phyloP scores from a whole-genome alignment of 2,329 filamentous ascomycete genomes.

The Aureobasidium sp. region DNA sequence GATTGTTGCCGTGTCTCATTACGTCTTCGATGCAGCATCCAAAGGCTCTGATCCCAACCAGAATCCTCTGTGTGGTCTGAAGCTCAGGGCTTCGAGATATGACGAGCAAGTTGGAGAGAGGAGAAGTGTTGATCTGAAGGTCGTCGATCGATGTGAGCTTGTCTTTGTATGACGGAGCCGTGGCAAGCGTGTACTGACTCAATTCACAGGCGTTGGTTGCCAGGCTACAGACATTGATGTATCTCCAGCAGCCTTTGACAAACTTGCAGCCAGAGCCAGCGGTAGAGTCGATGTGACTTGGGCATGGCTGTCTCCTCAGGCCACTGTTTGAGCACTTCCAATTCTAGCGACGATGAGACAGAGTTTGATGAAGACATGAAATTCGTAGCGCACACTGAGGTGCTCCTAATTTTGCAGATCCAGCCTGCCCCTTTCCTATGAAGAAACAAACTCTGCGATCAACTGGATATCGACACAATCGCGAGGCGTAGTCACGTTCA shows the following conservation, averaged over 20 bases:
- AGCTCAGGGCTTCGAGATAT: conserved; percentile 54
- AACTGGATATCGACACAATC: conserved; percentile 10
- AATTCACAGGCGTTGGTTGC: conserved; percentile 33
- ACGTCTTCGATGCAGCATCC: conserved; percentile 55
- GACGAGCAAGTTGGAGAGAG: conserved; percentile 39
- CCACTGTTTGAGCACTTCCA: background rate
- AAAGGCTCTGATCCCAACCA: conserved; percentile 45
- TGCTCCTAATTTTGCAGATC: background rate
- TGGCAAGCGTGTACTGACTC: background rate
- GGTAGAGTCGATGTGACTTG: conserved; percentile 28
- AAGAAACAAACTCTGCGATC: conserved; percentile 6
- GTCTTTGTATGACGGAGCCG: background rate
- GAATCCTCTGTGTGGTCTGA: conserved; percentile 61
- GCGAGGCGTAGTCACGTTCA: conserved; percentile 11
- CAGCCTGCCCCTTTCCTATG: background rate
- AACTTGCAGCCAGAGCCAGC: conserved; percentile 33
- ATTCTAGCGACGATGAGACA: background rate
- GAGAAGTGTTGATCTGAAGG: conserved; percentile 52
- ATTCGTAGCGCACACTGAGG: background rate
- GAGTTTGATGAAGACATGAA: background rate
- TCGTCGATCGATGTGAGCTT: conserved; percentile 58
- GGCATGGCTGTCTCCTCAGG: conserved; percentile 25
- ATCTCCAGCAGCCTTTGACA: conserved; percentile 41
- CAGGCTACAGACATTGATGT: conserved; percentile 43
- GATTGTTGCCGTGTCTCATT: conserved; percentile 60